These are phyloP conservation scores for Apiotrichum akiyoshidainum DNA, from an alignment of 1,284 basidiomycete genomes.

Conservation along the genomic window DNA sequence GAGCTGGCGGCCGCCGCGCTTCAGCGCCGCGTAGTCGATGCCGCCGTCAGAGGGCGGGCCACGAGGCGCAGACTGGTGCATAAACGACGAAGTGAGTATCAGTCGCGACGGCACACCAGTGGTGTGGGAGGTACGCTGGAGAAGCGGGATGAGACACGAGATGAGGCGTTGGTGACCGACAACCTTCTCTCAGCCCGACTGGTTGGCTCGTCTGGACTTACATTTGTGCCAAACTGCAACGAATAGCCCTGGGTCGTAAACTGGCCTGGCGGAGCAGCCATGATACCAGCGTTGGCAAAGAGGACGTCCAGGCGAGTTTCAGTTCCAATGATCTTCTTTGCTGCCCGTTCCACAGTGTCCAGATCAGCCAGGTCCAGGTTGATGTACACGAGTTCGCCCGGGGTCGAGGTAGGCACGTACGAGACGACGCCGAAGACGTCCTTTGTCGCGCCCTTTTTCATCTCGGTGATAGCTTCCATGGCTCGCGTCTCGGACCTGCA, in stretches of 20 bases:
- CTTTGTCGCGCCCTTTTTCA: conserved; percentile 50
- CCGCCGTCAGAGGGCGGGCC: conserved; percentile 19
- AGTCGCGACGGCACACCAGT: conserved; percentile 51
- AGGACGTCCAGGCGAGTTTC: conserved; percentile 50
- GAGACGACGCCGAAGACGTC: conserved; percentile 2
- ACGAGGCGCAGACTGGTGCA: conserved; percentile 36
- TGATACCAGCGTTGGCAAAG: conserved; percentile 59
- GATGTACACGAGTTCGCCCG: conserved; percentile 37
- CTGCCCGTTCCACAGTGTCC: conserved; percentile 56
- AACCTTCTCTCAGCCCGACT: conserved; percentile 27
- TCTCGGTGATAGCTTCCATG: conserved; percentile 55
- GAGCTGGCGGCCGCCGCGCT: conserved; percentile 28
- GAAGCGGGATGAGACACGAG: conserved; percentile 55
- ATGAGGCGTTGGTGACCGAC: conserved; percentile 58
- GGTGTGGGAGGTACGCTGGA: conserved; percentile 44
- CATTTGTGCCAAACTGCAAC: conserved; percentile 62
- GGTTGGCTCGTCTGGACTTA: conserved; percentile 9
- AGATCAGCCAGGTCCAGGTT: conserved; percentile 62
- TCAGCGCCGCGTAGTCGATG: conserved; percentile 30
- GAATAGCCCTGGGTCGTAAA: conserved; percentile 60
- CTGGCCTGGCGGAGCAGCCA: conserved; percentile 42
- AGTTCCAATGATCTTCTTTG: conserved; percentile 53
- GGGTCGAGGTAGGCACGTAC: conserved; percentile 1
- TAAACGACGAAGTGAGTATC: conserved; percentile 54
- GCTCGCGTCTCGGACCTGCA: conserved; percentile 56